phyloP scores from a whole-genome alignment of 2,329 filamentous ascomycete species.

The Calycina herbarum region DNA sequence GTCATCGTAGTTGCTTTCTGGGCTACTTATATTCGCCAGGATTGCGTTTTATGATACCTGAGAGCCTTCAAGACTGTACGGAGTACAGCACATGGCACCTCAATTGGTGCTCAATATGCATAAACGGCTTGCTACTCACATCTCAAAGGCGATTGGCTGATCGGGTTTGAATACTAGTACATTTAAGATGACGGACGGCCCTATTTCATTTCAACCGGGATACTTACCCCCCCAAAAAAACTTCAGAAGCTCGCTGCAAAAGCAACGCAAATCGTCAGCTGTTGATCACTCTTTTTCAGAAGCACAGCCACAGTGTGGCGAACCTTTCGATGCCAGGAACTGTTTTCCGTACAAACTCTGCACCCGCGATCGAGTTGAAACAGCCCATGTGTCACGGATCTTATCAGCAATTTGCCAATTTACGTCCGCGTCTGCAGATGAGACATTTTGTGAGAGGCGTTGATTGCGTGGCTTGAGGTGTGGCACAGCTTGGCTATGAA shows the following conservation, averaged over 20 bases:
- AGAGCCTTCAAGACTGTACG: no score
- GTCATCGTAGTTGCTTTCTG: no score
- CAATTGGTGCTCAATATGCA: not conserved
- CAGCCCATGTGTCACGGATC: not conserved
- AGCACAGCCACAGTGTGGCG: constrained; percentile 2
- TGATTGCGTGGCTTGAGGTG: constrained; percentile 3
- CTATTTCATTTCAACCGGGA: constrained; percentile 4
- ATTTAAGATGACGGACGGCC: not conserved
- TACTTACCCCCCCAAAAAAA: no score
- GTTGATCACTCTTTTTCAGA: not conserved
- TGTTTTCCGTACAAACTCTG: not conserved
- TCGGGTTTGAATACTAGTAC: not conserved
- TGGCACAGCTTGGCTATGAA: not conserved
- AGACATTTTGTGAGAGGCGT: not conserved
- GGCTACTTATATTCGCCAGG: not conserved
- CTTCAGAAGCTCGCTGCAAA: not conserved
- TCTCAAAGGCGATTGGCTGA: not conserved
- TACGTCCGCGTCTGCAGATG: not conserved
- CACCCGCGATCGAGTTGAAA: not conserved
- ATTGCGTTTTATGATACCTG: not conserved
- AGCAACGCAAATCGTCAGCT: not conserved
- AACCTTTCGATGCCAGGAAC: not conserved
- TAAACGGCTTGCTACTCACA: no score
- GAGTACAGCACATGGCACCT: no score
- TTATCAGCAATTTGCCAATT: constrained; percentile 2